phyloP scores from a whole-genome alignment of 371 early-diverging fungal species.

The Mortierella sp. region DNA sequence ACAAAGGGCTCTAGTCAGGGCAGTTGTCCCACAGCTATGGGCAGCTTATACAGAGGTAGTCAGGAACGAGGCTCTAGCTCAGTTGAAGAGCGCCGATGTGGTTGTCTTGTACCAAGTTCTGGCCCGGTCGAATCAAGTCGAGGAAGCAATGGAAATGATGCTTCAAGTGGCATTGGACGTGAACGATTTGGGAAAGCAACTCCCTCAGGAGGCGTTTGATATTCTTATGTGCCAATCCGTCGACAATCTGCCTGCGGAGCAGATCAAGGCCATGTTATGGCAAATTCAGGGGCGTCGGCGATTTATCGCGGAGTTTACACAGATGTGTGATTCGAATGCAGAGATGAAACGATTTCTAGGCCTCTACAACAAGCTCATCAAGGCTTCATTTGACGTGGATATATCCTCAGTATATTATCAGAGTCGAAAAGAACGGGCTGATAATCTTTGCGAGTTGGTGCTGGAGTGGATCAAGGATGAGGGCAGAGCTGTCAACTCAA shows the following conservation, averaged over 20 bases:
- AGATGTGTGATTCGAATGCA: constrained; percentile 39
- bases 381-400: constrained; percentile 39
- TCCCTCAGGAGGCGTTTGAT: constrained; percentile 43
- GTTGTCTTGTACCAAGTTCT: constrained; percentile 27
- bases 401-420: constrained; percentile 43
- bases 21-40: constrained; percentile 24
- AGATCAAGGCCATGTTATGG: constrained; percentile 32
- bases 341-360: constrained; percentile 40
- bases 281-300: constrained; percentile 54
- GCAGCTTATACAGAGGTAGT: constrained; percentile 31
- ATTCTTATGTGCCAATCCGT: constrained; percentile 29
- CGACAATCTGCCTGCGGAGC: constrained; percentile 42
- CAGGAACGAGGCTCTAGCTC: constrained; percentile 20
- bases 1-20: constrained; percentile 31
- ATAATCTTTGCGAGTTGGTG: constrained; percentile 11
- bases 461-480: constrained; percentile 33
- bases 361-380: constrained; percentile 29
- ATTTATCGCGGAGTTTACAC: constrained; percentile 36
- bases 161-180: constrained; percentile 53
- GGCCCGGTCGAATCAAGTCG: constrained; percentile 17
- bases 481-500: constrained; percentile 6
- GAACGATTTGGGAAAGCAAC: constrained; percentile 42
- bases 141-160: constrained; percentile 52
- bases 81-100: constrained; percentile 36
- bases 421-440: constrained; percentile 33